A percentile compares a stretch with the other conserved stretches of the same genome.
Evolutionary conservation across 1,139 yeast species (phyloP).

Genomic region (Meyerozyma elateridarum): DNA sequence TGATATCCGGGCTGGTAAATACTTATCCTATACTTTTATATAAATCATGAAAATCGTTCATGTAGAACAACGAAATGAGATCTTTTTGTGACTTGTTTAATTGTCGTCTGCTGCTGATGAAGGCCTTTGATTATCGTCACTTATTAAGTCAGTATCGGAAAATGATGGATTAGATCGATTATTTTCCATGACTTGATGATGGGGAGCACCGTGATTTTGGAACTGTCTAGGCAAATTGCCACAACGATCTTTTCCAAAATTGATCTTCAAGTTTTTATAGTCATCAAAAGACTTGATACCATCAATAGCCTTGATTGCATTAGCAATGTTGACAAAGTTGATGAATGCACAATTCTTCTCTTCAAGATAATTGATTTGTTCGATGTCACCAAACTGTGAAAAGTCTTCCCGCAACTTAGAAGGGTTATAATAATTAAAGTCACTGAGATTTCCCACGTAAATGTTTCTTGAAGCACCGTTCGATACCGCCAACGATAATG

Average conservation of each 20-base stretch:
- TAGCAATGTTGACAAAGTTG: constrained; percentile 74
- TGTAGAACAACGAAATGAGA: no score
- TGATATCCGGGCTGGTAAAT: neutral
- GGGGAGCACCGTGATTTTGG: constrained; percentile 19
- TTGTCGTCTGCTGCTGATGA: neutral
- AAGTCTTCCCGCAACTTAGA: constrained; percentile 61
- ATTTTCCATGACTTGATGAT: constrained; percentile 16
- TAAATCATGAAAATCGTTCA: neutral
- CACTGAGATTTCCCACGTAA: constrained; percentile 65
- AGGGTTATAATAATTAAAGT: constrained; percentile 48
- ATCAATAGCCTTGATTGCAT: constrained; percentile 79
- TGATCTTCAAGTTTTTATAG: constrained; percentile 54
- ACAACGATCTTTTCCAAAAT: constrained; percentile 89
- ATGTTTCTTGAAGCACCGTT: constrained; percentile 91
- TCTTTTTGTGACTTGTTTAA: no score
- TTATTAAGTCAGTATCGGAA: constrained; percentile 25
- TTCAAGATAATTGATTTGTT: constrained; percentile 70
- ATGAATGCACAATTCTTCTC: constrained; percentile 81
- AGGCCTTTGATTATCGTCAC: constrained; percentile 16
- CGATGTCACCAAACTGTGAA: constrained; percentile 73
- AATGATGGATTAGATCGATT: constrained; percentile 22
- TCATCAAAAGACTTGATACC: constrained; percentile 42
- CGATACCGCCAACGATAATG: constrained; percentile 80
- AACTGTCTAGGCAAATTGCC: constrained; percentile 69
- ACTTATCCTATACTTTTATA: constrained; percentile 2